Evolutionary conservation across 2,329 filamentous ascomycete species (phyloP), one percentile per base, ranked within the genome.

Genomic region (Fusarium penzigii): DNA sequence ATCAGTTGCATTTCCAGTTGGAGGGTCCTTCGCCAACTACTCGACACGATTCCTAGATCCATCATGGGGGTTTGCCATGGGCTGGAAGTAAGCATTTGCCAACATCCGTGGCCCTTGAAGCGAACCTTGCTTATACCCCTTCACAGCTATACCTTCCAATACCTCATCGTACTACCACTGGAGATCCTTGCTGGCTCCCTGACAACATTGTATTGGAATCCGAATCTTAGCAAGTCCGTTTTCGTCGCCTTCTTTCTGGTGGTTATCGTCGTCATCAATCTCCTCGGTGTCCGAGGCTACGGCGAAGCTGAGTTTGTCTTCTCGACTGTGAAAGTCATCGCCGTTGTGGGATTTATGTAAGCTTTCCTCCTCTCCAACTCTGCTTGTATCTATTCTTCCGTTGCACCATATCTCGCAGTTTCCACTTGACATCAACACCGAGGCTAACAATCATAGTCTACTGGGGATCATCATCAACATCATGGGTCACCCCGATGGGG

Each of bases 21-120:
- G 92, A 14, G 93, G 93, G 45, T 95, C 92, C 2, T 97, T 97
- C 68, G 90, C 91, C 0, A 88, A 90, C 6, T 97, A 92, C 72
- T 95, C 92, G n/a, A 96, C 91, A 11, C 85, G 93, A 12, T 97
- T 97, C 65, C 72, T 97, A 12, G 92, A 97, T 67, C 93, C 92
- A 0, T 92, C 92, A 1, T 96, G 91, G 91, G 92, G 92, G 0
- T 96, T 96, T 66, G 90, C 91, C 29, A 95, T 96, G 90, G 92
- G 91, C 9, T 96, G 91, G 91, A 96, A 95, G 80, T 89, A 71
- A 70, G 83, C 79, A 1, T 6, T 25, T 25, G 20, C 20, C 20
- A 7, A 25, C 20, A 25, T 25, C 20, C 20, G 5, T 25, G 7
- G 4, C 20, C 20, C 20, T 25, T 25, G 20, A 25, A 25, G 20